These are phyloP conservation scores for Chrysosphaeria jannelii DNA, from an alignment of 2,329 filamentous ascomycete species.

Conservation along the genomic window DNA sequence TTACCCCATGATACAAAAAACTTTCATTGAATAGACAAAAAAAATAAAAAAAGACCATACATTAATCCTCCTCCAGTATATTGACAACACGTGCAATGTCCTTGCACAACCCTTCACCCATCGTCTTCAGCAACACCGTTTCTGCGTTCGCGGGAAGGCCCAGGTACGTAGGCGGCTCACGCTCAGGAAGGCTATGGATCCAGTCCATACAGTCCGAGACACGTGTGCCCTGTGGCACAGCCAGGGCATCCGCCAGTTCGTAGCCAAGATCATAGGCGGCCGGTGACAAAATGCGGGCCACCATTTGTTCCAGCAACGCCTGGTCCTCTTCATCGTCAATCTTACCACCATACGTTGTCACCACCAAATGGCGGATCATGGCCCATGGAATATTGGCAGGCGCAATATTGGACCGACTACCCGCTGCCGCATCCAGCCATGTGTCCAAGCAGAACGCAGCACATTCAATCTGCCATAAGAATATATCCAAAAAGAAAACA, in stretches of 20 bases:
- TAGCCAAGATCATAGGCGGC: constrained; percentile 80
- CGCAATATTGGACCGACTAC: constrained; percentile 71
- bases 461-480: constrained; percentile 53
- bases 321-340: constrained; percentile 82
- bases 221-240: constrained; percentile 51
- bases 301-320: constrained; percentile 37
- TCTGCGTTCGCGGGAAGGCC: constrained; percentile 87
- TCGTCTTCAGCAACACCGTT: constrained; percentile 70
- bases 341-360: constrained; percentile 92
- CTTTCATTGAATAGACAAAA: background rate
- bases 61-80: constrained; percentile 78
- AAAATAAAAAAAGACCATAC: constrained; percentile 16
- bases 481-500: background rate
- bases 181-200: constrained; percentile 77
- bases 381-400: constrained; percentile 90
- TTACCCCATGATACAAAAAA: no score
- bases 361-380: constrained; percentile 69
- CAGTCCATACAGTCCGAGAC: constrained; percentile 69
- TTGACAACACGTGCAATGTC: constrained; percentile 66
- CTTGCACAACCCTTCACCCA: constrained; percentile 57
- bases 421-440: constrained; percentile 63
- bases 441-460: constrained; percentile 85
- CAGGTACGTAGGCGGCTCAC: constrained; percentile 84
- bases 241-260: constrained; percentile 46
- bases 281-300: constrained; percentile 52